phyloP scores from a whole-genome alignment of 2,329 filamentous ascomycete genomes.

The Aureobasidium subglaciale region DNA sequence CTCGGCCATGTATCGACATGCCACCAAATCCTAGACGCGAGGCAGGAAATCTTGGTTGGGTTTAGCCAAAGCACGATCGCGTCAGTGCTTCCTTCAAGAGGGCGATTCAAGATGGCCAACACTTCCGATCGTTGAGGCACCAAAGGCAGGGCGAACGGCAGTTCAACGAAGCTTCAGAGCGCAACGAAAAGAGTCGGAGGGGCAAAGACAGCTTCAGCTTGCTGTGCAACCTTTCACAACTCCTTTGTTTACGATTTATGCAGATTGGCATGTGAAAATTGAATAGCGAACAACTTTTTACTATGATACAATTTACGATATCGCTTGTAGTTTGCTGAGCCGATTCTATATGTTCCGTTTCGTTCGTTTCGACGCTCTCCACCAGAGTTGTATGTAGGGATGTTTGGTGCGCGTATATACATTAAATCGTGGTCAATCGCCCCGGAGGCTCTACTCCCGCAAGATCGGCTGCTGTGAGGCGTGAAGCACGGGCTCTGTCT shows the following conservation, averaged over 20 bases:
- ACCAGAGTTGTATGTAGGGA: not conserved
- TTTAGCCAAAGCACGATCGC: constrained; percentile 2
- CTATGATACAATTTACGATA: constrained; percentile 3
- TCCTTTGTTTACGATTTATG: not conserved
- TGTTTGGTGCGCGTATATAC: constrained; percentile 7
- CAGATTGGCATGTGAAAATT: constrained; percentile 1
- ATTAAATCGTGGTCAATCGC: constrained; percentile 3
- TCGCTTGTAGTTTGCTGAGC: constrained; percentile 5
- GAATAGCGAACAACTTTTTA: not conserved
- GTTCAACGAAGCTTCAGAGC: not conserved
- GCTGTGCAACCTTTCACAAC: not conserved
- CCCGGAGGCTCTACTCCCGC: constrained; percentile 10
- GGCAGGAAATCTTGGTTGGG: not conserved
- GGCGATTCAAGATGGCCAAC: not conserved
- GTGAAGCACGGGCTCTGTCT: constrained; percentile 11
- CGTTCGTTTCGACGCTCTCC: not conserved
- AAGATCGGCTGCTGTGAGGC: not conserved
- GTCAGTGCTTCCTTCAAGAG: constrained; percentile 12
- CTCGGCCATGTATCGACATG: not conserved
- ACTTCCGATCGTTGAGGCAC: constrained; percentile 6
- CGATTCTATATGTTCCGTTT: not conserved
- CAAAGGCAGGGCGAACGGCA: not conserved
- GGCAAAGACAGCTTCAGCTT: not conserved
- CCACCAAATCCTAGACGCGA: constrained; percentile 3
- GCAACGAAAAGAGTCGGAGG: not conserved